Evolutionary conservation across 176 grass and related monocot genomes (phyloP).

Genomic region (Triticum timopheevii): DNA sequence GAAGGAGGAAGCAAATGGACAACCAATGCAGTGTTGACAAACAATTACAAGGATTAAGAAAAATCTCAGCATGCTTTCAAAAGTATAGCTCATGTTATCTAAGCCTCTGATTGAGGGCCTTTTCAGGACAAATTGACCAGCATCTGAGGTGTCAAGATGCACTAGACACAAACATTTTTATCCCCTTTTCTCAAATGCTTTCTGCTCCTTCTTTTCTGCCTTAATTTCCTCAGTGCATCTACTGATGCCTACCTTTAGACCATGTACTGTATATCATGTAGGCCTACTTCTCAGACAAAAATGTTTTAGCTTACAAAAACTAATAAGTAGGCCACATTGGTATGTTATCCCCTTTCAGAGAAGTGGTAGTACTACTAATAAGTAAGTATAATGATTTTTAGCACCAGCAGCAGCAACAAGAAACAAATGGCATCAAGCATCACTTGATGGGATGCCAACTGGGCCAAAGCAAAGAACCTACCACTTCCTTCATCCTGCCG

Average conservation of each 20-base stretch:
- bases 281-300: neutral
- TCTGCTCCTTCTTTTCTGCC: slow-evolving; percentile 28
- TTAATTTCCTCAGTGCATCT: slow-evolving; percentile 29
- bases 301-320: neutral
- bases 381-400: slow-evolving; percentile 2
- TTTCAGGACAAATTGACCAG: slow-evolving; percentile 27
- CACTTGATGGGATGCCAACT: slow-evolving; percentile 43
- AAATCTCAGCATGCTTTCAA: slow-evolving; percentile 14
- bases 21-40: slow-evolving; percentile 2
- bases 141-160: slow-evolving; percentile 33
- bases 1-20: neutral
- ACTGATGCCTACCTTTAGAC: slow-evolving; percentile 33
- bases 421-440: slow-evolving; percentile 40
- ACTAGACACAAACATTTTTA: slow-evolving; percentile 5
- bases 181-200: slow-evolving; percentile 24
- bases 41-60: slow-evolving; percentile 18
- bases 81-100: slow-evolving; percentile 1
- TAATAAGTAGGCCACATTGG: slow-evolving; percentile 27
- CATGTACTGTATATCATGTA: neutral
- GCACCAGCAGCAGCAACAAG: slow-evolving; percentile 36
- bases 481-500: slow-evolving; percentile 12
- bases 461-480: slow-evolving; percentile 50
- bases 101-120: neutral
- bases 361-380: slow-evolving; percentile 2
- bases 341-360: slow-evolving; percentile 12